phyloP scores from a whole-genome alignment of 208 protist genomes.

The Leishmania major region DNA sequence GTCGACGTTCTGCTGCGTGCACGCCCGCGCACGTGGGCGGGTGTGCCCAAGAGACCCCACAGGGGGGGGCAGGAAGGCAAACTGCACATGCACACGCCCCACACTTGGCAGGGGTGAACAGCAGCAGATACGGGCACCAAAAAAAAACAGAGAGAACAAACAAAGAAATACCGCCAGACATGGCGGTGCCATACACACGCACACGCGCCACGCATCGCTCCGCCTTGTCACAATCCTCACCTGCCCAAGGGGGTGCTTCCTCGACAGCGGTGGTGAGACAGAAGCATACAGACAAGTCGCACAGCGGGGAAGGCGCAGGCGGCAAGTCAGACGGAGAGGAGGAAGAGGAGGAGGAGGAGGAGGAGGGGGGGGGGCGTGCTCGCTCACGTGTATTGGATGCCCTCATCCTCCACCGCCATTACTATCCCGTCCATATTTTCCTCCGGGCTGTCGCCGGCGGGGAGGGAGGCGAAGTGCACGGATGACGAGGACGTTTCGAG shows the following conservation, averaged over 20 bases:
- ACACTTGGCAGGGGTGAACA: background rate
- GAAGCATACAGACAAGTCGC: background rate
- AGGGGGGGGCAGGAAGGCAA: background rate
- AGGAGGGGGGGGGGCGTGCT: background rate
- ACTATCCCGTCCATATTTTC: constrained; percentile 16
- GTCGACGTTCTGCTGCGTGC: no score
- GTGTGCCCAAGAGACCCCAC: background rate
- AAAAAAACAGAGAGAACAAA: background rate
- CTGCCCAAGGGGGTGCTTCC: background rate
- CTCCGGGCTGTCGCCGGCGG: background rate
- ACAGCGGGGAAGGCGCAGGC: background rate
- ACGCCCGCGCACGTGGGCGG: no score
- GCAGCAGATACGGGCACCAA: background rate
- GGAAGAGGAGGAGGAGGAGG: background rate
- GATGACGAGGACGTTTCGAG: background rate
- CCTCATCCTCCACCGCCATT: background rate
- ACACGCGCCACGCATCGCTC: background rate
- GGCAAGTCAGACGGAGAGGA: background rate
- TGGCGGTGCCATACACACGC: background rate
- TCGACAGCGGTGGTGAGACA: background rate
- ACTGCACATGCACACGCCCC: background rate
- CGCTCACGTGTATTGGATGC: background rate
- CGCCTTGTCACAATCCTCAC: background rate
- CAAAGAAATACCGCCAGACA: background rate
- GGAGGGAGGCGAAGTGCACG: constrained; percentile 10